phyloP scores from a whole-genome alignment of 495 filamentous ascomycete genomes.

The Penicillium tannophilum region DNA sequence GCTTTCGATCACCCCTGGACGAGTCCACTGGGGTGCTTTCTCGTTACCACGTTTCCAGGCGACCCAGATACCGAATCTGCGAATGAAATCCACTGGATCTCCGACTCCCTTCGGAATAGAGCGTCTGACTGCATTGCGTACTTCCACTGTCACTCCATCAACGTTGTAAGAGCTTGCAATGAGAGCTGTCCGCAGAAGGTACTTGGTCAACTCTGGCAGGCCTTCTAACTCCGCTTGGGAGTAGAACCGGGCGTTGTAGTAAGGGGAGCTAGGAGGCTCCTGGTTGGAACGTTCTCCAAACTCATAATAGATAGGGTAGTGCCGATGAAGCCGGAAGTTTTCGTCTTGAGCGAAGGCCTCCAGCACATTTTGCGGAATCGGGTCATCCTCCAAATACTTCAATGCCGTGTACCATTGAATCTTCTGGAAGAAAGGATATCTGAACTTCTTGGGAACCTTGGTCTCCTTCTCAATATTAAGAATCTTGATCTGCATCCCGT shows the following conservation, averaged over 20 bases:
- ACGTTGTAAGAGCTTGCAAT: conserved; percentile 64
- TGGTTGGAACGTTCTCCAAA: conserved; percentile 56
- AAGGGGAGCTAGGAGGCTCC: conserved; percentile 43
- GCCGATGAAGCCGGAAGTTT: conserved; percentile 52
- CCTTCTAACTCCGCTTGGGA: conserved; percentile 71
- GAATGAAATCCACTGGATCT: conserved; percentile 62
- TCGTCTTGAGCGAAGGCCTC: conserved; percentile 59
- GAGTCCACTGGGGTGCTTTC: conserved; percentile 66
- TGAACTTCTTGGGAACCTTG: conserved; percentile 67
- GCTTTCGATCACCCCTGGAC: conserved; percentile 48
- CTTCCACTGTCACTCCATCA: conserved; percentile 59
- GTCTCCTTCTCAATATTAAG: conserved; percentile 74
- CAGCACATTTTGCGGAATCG: conserved; percentile 60
- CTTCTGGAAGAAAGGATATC: conserved; percentile 75
- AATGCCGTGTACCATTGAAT: conserved; percentile 74
- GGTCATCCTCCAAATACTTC: conserved; percentile 67
- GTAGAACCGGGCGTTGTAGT: conserved; percentile 66
- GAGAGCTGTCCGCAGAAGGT: conserved; percentile 68
- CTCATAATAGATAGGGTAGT: conserved; percentile 59
- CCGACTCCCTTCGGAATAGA: conserved; percentile 66
- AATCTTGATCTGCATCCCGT: conserved; percentile 70
- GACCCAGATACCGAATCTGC: conserved; percentile 69
- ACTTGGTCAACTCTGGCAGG: conserved; percentile 61
- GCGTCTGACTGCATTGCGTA: conserved; percentile 59
- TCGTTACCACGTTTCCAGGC: conserved; percentile 77